phyloP scores from a whole-genome alignment of 208 protist genomes.

The Acanthamoeba rhysodes region DNA sequence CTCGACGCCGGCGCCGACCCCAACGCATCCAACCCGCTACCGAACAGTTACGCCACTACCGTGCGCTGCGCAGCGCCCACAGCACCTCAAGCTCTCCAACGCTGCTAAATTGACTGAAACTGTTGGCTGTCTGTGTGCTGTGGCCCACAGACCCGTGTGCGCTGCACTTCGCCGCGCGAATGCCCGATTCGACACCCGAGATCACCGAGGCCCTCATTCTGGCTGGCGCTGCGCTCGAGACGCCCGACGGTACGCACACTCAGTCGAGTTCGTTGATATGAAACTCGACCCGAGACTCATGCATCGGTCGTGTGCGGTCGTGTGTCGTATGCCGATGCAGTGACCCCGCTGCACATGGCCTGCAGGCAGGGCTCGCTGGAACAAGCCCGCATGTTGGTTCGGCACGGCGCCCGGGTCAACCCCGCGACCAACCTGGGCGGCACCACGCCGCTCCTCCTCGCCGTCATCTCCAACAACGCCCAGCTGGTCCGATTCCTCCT shows the following conservation, averaged over 20 bases:
- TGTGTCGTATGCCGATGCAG: neutral
- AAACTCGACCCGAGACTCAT: neutral
- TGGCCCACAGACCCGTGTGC: neutral
- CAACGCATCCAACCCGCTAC: neutral
- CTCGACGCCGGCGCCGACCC: neutral
- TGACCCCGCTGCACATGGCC: neutral
- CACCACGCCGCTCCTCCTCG: neutral
- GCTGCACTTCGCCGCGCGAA: neutral
- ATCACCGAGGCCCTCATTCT: neutral
- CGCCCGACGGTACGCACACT: neutral
- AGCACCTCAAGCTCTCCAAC: too few species aligned
- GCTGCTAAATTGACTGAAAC: too few species aligned
- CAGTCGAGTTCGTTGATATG: neutral
- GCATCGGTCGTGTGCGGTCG: neutral
- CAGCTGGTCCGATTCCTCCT: neutral
- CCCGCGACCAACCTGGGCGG: neutral
- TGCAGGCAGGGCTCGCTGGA: neutral
- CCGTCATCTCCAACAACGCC: neutral
- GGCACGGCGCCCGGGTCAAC: neutral
- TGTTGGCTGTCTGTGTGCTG: neutral
- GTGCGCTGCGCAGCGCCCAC: too few species aligned
- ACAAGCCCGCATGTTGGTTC: neutral
- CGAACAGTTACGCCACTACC: neutral
- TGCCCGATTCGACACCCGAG: neutral
- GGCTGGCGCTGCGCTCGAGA: neutral